Conservation (phyloP, 768 basidiomycete species). For the Rhizopogon rudus region DNA sequence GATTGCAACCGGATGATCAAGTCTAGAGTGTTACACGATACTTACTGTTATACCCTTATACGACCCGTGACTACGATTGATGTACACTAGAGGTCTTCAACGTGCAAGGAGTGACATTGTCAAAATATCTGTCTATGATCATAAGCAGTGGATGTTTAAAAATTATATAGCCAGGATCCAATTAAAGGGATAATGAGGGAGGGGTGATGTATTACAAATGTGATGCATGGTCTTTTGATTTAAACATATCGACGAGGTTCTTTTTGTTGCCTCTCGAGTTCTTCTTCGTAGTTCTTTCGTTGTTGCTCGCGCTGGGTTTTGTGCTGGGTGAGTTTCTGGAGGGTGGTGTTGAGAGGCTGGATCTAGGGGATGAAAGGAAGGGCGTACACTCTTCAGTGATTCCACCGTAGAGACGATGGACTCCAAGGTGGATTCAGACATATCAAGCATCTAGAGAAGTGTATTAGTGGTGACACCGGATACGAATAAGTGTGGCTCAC, state of each 20-base stretch:
- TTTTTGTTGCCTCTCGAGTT: slow-evolving; percentile 46
- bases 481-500: slow-evolving; percentile 26
- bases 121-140: not conserved
- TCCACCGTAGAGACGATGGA: slow-evolving; percentile 52
- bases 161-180: slow-evolving; percentile 24
- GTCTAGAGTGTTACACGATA: slow-evolving; percentile 15
- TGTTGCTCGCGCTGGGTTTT: slow-evolving; percentile 22
- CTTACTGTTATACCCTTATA: not conserved
- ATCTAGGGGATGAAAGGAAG: slow-evolving; percentile 5
- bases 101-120: not conserved
- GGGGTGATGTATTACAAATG: slow-evolving; percentile 18
- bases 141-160: not conserved
- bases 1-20: slow-evolving; percentile 11
- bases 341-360: not conserved
- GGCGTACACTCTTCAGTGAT: slow-evolving; percentile 51
- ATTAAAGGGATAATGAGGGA: slow-evolving; percentile 10
- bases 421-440: slow-evolving; percentile 67
- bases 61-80: not conserved
- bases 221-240: slow-evolving; percentile 13
- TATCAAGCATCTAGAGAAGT: slow-evolving; percentile 41
- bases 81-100: not conserved
- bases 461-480: not conserved
- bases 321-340: slow-evolving; percentile 29
- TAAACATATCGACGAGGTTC: slow-evolving; percentile 18
- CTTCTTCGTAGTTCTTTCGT: slow-evolving; percentile 44